Base-by-base conservation (phyloP, 495 filamentous ascomycete species). In the Xeromyces bisporus region DNA sequence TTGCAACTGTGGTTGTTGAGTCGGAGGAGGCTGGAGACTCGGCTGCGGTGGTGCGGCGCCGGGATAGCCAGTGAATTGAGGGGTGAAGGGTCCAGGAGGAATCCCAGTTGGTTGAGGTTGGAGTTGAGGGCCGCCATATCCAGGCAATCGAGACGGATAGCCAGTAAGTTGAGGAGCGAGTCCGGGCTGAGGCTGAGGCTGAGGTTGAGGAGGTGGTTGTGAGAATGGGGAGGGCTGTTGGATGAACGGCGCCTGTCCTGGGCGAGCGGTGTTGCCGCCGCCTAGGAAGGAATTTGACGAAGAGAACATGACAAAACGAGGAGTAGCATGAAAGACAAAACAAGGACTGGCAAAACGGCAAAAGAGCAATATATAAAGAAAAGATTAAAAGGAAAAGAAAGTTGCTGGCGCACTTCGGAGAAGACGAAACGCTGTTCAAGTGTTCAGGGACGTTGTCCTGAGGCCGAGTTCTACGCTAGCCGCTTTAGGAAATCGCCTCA, bases 221-320 rank as follows among this genome's bases (percentile, higher is more conserved):
- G 58, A 51, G 50, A 53, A 58, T 36, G 46, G 56, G 57, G 34
- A 64, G 36, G 58, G 59, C 26, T 50, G 53, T 38, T 58, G 62
- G 34, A 63, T 48, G 53, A 54, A 61, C 46, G 56, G 54, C 44
- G 55, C 55, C 54, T 71, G 67, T 35, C 74, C 77, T 6, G 81
- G 79, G 38, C 80, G 82, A 50, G 69, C 62, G 57, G 58, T 75
- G 53, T 75, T 80, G 53, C 63, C 70, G 56, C 74, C 75, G 46
- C 82, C 80, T 38, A 89, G 62, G 50, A 75, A 92, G 29, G 80
- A 75, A 62, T 75, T 85, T 36, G 83, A 80, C 47, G 77, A 80
- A 25, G 84, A 86, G 62, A 75, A 93, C 85, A 93, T 93, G 59
- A 51, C 44, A 32, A 35, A 49, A 35, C 33, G 32, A 32, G 34